Evolutionary conservation across 2,329 filamentous ascomycete genomes (phyloP).

Genomic region (Leptodontidium sp.): DNA sequence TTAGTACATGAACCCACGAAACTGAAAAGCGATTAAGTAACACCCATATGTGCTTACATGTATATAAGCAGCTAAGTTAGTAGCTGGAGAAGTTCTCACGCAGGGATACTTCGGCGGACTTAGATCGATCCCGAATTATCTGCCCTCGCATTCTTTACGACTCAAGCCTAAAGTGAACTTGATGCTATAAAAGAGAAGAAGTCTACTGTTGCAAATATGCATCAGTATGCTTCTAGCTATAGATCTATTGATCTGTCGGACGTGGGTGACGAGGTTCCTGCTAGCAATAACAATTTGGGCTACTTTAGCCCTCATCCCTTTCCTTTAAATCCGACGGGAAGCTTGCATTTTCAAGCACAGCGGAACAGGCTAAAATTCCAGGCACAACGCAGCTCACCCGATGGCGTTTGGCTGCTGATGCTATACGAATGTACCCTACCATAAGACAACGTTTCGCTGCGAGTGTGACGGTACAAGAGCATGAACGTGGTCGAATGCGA

Average conservation of each 20-base stretch:
- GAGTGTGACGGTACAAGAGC: too few species aligned
- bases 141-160: neutral
- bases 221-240: too few species aligned
- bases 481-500: too few species aligned
- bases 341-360: too few species aligned
- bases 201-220: too few species aligned
- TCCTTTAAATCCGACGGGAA: too few species aligned
- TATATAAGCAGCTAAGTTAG: conserved; percentile 30
- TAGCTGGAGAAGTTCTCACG: neutral
- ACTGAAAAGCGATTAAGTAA: conserved; percentile 25
- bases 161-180: neutral
- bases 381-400: neutral
- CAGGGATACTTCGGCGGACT: neutral
- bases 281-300: too few species aligned
- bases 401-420: conserved; percentile 1
- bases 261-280: too few species aligned
- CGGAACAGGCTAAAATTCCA: neutral
- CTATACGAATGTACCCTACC: neutral
- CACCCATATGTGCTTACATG: conserved; percentile 27
- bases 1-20: conserved; percentile 29
- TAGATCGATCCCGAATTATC: neutral
- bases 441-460: neutral
- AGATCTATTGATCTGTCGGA: too few species aligned
- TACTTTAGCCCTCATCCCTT: too few species aligned
- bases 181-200: too few species aligned